These are phyloP conservation scores for Murraya koenigii DNA, from an alignment of 345 rosid genomes.

Conservation along the genomic window DNA sequence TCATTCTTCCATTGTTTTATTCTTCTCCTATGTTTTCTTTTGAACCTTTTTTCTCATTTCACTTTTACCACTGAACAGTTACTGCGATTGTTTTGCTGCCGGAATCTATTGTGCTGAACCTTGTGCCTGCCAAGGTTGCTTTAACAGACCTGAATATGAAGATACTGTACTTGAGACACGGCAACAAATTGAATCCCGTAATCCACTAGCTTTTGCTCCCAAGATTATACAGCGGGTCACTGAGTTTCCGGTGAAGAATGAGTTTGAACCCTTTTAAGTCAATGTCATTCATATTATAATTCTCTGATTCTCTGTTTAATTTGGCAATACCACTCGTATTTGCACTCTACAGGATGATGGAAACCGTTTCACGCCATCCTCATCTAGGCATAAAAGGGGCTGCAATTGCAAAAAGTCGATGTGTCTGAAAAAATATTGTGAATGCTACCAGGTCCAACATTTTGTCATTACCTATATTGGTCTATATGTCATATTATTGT, in stretches of 20 bases:
- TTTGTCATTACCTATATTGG: neutral
- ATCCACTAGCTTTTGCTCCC: conserved; percentile 71
- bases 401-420: conserved; percentile 71
- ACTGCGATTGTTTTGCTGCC: conserved; percentile 71
- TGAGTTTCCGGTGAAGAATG: conserved; percentile 19
- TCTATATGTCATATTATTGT: neutral
- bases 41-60: neutral
- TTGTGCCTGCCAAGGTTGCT: conserved; percentile 60
- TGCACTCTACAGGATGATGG: conserved; percentile 39
- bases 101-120: conserved; percentile 53
- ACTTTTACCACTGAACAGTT: conserved; percentile 36
- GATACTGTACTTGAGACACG: conserved; percentile 54
- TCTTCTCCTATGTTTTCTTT: neutral
- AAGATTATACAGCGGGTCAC: conserved; percentile 37
- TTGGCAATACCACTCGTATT: conserved; percentile 13
- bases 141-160: conserved; percentile 53
- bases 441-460: conserved; percentile 59
- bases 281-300: neutral
- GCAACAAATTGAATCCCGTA: conserved; percentile 50
- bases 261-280: conserved; percentile 8
- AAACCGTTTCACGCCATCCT: conserved; percentile 31
- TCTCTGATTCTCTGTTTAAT: neutral
- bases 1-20: neutral
- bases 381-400: conserved; percentile 59
- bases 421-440: conserved; percentile 68